Base-by-base conservation (phyloP, 2,329 filamentous ascomycete genomes). In the Torrubiella hemipterigena region DNA sequence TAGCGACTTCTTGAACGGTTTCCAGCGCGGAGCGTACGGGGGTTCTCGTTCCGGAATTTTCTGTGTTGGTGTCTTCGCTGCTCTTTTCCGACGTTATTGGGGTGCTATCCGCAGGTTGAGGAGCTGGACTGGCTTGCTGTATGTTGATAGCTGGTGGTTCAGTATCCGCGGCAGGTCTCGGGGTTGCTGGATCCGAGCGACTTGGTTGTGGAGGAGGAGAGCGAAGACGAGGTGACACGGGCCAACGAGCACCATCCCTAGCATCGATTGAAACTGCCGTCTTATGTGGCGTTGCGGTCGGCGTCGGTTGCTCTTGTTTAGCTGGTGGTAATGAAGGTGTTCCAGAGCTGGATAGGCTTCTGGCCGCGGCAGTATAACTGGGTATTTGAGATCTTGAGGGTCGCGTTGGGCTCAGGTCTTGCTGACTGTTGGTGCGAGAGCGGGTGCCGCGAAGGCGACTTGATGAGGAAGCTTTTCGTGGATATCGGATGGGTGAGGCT, bases 1-100 rank as follows among this genome's bases (percentile, higher is more conserved):
- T 63, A 47, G 83, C 81, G 32, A 81, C 77, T 63, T 95, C 89
- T 51, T 94, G 81, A 12, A 96, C 89, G 0, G 91, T 95, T 57
- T 93, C 89, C 35, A 95, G 61, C 29, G 73, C 73, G 29, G 77
- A 74, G 31, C 67, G 63, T 20, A 64, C 67, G 15, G 75, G 73
- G 13, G 75, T 73, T 49, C 68, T 61, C 58, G 72, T 61, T 30
- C 73, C 73, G 14, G 69, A 58, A 27, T 56, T 55, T 27, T 45
- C 24, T n/a, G 56, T 43, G 23, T 61, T 53, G 9, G 50, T 40
- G 23, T 74, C 71, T 41, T 74, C 71, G 33, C 54, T 54, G 38
- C 75, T 70, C 42, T 56, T 65, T 38, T 73, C 69, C 48, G 42
- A 50, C 37, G 43, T 51, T 48, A 42, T 50, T 38, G 43, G 50